Evolutionary conservation across 768 basidiomycete genomes (phyloP).

Genomic region (Pleurotus pulmonarius): DNA sequence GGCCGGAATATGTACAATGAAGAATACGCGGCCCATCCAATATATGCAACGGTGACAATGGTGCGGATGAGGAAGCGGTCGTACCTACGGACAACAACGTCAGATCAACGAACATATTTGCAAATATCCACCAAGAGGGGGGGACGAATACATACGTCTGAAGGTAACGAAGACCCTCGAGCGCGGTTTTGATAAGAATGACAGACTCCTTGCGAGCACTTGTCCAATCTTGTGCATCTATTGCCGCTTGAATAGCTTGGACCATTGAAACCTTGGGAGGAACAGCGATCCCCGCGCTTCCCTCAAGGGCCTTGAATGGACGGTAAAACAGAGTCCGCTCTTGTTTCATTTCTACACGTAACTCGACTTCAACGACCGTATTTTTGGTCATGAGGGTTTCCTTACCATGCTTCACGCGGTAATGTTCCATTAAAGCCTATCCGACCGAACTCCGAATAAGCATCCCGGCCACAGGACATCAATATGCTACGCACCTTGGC

Average conservation of each 20-base stretch:
- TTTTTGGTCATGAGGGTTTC: not conserved
- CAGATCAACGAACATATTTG: too few relatives aligned
- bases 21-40: slow-evolving; percentile 73
- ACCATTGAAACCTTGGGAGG: slow-evolving; percentile 32
- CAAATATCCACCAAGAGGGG: too few relatives aligned
- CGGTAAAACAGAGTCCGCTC: slow-evolving; percentile 56
- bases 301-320: slow-evolving; percentile 51
- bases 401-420: slow-evolving; percentile 71
- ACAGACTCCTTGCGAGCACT: slow-evolving; percentile 46
- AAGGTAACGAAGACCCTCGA: slow-evolving; percentile 70
- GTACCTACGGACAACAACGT: slow-evolving; percentile 21
- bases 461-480: not conserved
- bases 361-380: slow-evolving; percentile 4
- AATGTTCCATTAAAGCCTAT: slow-evolving; percentile 72
- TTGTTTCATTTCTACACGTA: slow-evolving; percentile 54
- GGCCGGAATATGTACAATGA: slow-evolving; percentile 55
- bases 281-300: slow-evolving; percentile 17
- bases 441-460: not conserved
- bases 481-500: slow-evolving; percentile 39
- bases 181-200: slow-evolving; percentile 46
- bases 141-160: slow-evolving; percentile 48
- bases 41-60: slow-evolving; percentile 70
- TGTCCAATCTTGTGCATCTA: slow-evolving; percentile 39
- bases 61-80: slow-evolving; percentile 68
- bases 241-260: slow-evolving; percentile 39